Conservation (phyloP, 129 eudicot species). For the Pittosporum tobira region DNA sequence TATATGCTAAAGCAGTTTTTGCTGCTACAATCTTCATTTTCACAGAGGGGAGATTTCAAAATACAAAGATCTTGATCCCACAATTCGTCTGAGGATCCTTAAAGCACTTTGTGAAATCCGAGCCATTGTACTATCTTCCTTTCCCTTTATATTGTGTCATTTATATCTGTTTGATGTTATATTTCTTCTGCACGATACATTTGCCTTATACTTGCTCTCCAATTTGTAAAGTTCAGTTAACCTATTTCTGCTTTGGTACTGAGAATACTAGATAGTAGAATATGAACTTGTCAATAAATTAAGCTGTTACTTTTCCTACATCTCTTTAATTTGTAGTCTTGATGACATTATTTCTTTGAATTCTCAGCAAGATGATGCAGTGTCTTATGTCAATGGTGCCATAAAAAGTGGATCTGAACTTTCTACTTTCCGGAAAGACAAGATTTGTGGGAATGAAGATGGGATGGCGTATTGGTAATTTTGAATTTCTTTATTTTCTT, state of each 20-base stretch:
- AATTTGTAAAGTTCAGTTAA: not conserved
- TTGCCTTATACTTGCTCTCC: not conserved
- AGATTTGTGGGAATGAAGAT: conserved; percentile 51
- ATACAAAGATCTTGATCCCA: conserved; percentile 74
- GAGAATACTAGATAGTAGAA: no score
- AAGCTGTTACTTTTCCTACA: not conserved
- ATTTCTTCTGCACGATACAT: not conserved
- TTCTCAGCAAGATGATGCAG: conserved; percentile 69
- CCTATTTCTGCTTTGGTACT: not conserved
- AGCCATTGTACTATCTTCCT: conserved; percentile 44
- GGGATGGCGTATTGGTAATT: conserved; percentile 64
- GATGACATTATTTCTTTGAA: not conserved
- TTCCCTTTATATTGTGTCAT: not conserved
- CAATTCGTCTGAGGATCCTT: conserved; percentile 54
- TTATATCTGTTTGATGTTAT: not conserved
- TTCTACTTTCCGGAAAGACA: conserved; percentile 47
- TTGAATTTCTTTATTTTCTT: not conserved
- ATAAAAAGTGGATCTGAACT: conserved; percentile 41
- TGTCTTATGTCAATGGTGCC: conserved; percentile 41
- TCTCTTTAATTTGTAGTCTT: not conserved
- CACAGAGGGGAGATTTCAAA: conserved; percentile 54
- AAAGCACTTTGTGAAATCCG: conserved; percentile 91
- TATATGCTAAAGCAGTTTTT: not conserved
- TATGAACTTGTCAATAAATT: no score
- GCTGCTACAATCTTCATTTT: conserved; percentile 15